Base-by-base conservation (phyloP, 768 basidiomycete species). In the Sarcodon aspratus region DNA sequence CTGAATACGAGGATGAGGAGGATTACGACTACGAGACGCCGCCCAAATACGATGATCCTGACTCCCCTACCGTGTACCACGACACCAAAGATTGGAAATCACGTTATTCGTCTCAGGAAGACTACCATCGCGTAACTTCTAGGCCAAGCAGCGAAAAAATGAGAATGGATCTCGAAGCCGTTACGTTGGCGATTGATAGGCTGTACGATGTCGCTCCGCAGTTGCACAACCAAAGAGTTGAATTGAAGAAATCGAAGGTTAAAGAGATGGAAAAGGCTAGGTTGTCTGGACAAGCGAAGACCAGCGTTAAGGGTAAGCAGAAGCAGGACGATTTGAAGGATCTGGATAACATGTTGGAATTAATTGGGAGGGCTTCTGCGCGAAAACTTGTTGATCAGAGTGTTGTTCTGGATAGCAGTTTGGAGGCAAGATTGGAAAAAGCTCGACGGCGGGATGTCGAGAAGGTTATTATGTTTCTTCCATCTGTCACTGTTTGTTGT, bases 181-280 rank as follows among this genome's bases (percentile, higher is more conserved):
- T 98, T 42, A 79, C 88, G 0, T 75, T 77, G 61, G 93, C 96
- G 32, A 94, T 99, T 57, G 93, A 95, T 61, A 72, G 92, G 35
- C 68, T 97, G 9, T 90, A 96, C 62, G 63, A 76, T 7, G 86
- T 84, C 32, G 80, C 91, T 0, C 94, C 95, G 1, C 93, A 95
- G 61, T 65, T 97, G 37, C 79, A 85, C 51, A 85, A 94, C 60
- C 95, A 99, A 63, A 80, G 96, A 1, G 91, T 88, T n/a, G 93
- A 94, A 61, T 76, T 95, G 42, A 82, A 83, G 57, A 73, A 73
- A 6, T 67, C 77, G 21, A 86, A 89, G 59, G 56, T 82, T 11
- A 75, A 75, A 10, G 75, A 90, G 63, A 76, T 91, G 69, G 85
- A 89, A 63, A 74, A 74, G 40, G 89, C 86, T 5, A 67, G 77